A percentile compares a stretch with the other conserved stretches of the same genome.
phyloP scores from a whole-genome alignment of 2,329 filamentous ascomycete genomes.

The Fusarium zealandicum region DNA sequence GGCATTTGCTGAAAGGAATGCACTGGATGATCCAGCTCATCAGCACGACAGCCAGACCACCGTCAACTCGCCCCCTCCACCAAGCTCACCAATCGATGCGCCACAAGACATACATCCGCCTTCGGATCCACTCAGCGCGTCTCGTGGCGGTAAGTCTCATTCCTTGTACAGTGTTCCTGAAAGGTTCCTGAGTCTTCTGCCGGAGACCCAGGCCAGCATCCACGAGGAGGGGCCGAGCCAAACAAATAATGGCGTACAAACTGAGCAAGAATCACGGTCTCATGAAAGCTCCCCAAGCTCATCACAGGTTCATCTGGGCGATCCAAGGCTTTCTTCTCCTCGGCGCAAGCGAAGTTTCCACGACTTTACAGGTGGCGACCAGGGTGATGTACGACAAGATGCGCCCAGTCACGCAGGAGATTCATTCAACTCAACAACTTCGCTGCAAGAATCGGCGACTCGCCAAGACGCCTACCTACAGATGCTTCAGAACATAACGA shows the following conservation, averaged over 20 bases:
- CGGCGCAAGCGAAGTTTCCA: slow-evolving; percentile 34
- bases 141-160: background rate
- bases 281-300: background rate
- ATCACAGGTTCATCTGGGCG: background rate
- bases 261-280: background rate
- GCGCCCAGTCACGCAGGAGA: slow-evolving; percentile 13
- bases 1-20: slow-evolving; percentile 6
- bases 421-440: slow-evolving; percentile 25
- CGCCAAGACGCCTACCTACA: slow-evolving; percentile 45
- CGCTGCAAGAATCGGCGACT: slow-evolving; percentile 31
- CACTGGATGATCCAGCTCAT: background rate
- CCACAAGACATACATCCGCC: background rate
- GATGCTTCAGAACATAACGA: slow-evolving; percentile 43
- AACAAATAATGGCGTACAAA: background rate
- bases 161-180: background rate
- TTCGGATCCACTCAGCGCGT: background rate
- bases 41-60: slow-evolving; percentile 29
- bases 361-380: slow-evolving; percentile 6
- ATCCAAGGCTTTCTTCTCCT: background rate
- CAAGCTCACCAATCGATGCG: slow-evolving; percentile 12
- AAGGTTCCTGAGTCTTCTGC: slow-evolving; percentile 4
- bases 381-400: background rate
- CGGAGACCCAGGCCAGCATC: slow-evolving; percentile 11
- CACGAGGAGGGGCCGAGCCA: background rate
- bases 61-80: slow-evolving; percentile 4